A percentile compares a stretch with the other conserved stretches of the same genome.
These are phyloP conservation scores for Fusarium sp. DNA, from an alignment of 2,329 filamentous ascomycete species.

Conservation along the genomic window DNA sequence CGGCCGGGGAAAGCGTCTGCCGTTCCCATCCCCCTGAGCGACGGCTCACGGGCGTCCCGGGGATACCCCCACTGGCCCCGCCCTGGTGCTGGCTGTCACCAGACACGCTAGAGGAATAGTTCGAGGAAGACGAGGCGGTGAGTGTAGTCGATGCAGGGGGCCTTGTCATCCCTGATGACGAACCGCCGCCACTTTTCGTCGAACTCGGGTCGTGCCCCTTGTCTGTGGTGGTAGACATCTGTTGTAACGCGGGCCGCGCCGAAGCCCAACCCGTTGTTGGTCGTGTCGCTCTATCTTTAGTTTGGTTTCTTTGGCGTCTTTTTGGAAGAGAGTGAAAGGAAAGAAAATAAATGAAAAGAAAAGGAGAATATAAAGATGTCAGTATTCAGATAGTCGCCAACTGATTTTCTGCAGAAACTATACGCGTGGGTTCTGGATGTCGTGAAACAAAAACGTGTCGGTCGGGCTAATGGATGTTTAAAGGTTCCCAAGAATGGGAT, in stretches of 20 bases:
- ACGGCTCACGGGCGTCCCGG: conserved; percentile 35
- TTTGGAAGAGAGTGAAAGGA: neutral
- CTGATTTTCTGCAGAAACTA: conserved; percentile 4
- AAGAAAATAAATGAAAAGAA: neutral
- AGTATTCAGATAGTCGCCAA: too few relatives aligned
- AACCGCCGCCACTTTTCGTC: conserved; percentile 4
- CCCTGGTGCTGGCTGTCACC: conserved; percentile 29
- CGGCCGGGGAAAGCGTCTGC: conserved; percentile 36
- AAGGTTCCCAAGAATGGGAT: conserved; percentile 15
- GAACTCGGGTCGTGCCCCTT: conserved; percentile 18
- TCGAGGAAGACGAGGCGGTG: conserved; percentile 37
- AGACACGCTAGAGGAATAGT: conserved; percentile 36
- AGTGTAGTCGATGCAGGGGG: conserved; percentile 24
- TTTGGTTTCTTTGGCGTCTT: conserved; percentile 7
- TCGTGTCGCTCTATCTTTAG: conserved; percentile 14
- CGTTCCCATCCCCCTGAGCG: conserved; percentile 38
- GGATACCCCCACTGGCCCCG: conserved; percentile 18
- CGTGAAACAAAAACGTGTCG: neutral
- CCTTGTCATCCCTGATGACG: conserved; percentile 14
- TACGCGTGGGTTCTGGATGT: conserved; percentile 2
- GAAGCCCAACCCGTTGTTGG: conserved; percentile 19
- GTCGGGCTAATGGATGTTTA: conserved; percentile 6
- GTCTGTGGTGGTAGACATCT: conserved; percentile 23
- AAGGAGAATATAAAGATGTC: neutral
- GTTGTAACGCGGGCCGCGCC: conserved; percentile 31